Evolutionary conservation across 495 filamentous ascomycete genomes (phyloP).

Genomic region (Antarctomyces pellizariae): DNA sequence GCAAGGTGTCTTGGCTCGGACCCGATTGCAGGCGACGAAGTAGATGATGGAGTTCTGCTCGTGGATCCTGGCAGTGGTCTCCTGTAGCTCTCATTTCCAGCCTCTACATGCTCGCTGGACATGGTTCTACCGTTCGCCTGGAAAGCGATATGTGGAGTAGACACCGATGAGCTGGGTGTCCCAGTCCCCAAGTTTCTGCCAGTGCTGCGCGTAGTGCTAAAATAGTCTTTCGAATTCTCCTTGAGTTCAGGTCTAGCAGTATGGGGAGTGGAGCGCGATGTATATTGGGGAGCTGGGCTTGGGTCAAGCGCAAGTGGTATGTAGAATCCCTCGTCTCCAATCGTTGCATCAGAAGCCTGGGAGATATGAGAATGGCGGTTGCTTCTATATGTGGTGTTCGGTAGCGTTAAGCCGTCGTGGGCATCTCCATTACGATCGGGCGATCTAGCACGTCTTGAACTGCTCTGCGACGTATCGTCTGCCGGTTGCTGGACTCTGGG

Average conservation of each 20-base stretch:
- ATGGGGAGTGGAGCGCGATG: constrained; percentile 30
- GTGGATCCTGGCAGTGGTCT: constrained; percentile 17
- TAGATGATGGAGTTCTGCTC: constrained; percentile 17
- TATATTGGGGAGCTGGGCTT: constrained; percentile 37
- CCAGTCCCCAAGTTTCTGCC: constrained; percentile 7
- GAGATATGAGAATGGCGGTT: constrained; percentile 50
- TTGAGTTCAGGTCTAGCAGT: constrained; percentile 15
- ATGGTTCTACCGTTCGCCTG: constrained; percentile 60
- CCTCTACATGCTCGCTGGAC: constrained; percentile 21
- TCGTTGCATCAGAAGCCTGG: constrained; percentile 32
- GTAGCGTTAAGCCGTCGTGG: constrained; percentile 36
- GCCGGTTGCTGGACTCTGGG: constrained; percentile 27
- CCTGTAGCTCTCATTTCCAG: constrained; percentile 14
- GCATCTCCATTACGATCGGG: constrained; percentile 21
- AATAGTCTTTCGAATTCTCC: constrained; percentile 27
- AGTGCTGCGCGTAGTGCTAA: constrained; percentile 14
- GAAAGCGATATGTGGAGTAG: constrained; percentile 74
- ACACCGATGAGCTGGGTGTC: constrained; percentile 21
- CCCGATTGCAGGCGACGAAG: constrained; percentile 17
- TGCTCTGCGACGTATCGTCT: constrained; percentile 23
- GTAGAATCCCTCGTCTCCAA: constrained; percentile 52
- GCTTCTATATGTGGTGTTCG: constrained; percentile 53
- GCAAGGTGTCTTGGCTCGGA: constrained; percentile 19
- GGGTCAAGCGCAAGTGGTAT: constrained; percentile 85
- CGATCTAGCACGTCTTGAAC: constrained; percentile 23